Evolutionary conservation across 176 grass and related monocot genomes (phyloP), one percentile per base, ranked within the genome.

Genomic region (Triticum turgidum): DNA sequence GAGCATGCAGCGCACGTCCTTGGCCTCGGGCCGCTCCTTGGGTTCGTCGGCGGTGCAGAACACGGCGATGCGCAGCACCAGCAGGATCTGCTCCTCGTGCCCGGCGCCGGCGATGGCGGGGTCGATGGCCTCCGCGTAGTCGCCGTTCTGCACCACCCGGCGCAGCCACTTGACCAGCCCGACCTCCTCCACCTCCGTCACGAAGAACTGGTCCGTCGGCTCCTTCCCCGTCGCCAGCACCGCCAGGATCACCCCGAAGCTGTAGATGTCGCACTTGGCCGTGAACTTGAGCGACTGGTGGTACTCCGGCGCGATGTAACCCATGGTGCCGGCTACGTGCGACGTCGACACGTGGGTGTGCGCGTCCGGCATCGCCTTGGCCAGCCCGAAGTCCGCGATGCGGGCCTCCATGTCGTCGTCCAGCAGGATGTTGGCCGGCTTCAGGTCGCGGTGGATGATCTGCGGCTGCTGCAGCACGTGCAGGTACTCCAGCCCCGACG

Each of bases 231-330:
- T 92, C 1, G 82, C 97, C 30, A 98, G 86, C 81, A 92, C 94
- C 4, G 90, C 94, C 42, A 98, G 80, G 42, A 98, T 92, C 8
- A 98, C 94, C 21, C 97, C 97, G 44, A 98, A 94, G 82, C 97
- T 98, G 82, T 93, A 98, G 20, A 98, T 83, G 82, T 98, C 97
- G 65, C 92, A 94, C 82, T 92, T 98, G 21, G 89, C 79, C 5
- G 97, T 94, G 84, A 94, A 98, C 84, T 88, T 90, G 52, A 87
- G 9, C 56, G 94, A 94, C 84, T 90, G 90, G 85, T 94, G 47
- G 85, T 94, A 98, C 87, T 98, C 97, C 27, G 97, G 94, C 47
- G 97, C 94, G 77, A 98, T 98, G 90, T 98, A 98, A 0, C 97
- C 97, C 13, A 87, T 4, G 15, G 97, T 96, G 1, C 97, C 97